These are phyloP conservation scores for Aspergillus aculeatinus DNA, from an alignment of 2,329 filamentous ascomycete genomes.

Conservation along the genomic window DNA sequence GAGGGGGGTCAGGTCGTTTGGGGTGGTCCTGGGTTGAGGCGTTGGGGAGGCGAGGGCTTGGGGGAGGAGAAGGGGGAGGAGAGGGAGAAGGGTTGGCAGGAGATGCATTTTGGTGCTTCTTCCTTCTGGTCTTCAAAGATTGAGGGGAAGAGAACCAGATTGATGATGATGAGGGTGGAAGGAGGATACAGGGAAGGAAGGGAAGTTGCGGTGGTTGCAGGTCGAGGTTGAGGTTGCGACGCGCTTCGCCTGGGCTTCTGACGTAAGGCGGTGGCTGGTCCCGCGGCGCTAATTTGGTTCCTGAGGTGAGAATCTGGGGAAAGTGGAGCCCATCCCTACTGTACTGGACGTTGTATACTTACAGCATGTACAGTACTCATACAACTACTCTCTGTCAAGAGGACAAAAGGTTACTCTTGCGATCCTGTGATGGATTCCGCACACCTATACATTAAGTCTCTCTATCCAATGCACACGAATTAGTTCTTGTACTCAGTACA, in stretches of 20 bases:
- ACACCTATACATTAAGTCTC: too few relatives aligned
- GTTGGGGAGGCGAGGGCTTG: slow-evolving; percentile 15
- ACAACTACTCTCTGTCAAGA: too few relatives aligned
- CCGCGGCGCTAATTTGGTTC: too few relatives aligned
- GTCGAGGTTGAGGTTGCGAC: too few relatives aligned
- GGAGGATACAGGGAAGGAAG: too few relatives aligned
- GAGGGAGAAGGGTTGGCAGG: not conserved
- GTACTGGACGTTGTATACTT: too few relatives aligned
- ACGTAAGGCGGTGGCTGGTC: not conserved
- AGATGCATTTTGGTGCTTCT: slow-evolving; percentile 2
- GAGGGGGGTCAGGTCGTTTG: slow-evolving; percentile 54
- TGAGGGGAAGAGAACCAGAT: not conserved
- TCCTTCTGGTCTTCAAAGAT: not conserved
- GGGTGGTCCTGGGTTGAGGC: slow-evolving; percentile 1
- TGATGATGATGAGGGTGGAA: not conserved
- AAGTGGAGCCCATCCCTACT: not conserved
- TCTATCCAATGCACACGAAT: not conserved
- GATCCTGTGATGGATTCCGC: too few relatives aligned
- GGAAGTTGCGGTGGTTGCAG: too few relatives aligned
- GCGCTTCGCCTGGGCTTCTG: not conserved
- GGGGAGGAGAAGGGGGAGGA: slow-evolving; percentile 19
- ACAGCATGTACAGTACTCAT: too few relatives aligned
- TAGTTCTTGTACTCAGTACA: slow-evolving; percentile 1
- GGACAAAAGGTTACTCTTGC: too few relatives aligned
- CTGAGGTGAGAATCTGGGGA: not conserved